Evolutionary conservation across 2,329 filamentous ascomycete species (phyloP).

Genomic region (Ilyonectria robusta): DNA sequence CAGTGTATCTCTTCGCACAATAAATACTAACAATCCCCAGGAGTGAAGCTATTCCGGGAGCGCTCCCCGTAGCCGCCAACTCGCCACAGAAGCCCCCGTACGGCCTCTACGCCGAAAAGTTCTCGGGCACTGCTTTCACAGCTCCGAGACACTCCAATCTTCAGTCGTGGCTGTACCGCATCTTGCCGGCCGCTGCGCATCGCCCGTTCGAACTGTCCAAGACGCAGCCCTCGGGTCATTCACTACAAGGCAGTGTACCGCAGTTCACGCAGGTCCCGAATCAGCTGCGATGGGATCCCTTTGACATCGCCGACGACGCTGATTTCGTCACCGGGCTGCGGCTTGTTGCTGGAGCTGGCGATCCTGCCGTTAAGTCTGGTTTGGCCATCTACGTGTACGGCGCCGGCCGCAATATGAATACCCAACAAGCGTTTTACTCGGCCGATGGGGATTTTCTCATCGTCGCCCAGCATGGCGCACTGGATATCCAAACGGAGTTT

Average conservation of each 20-base stretch:
- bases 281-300: constrained; percentile 86
- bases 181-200: constrained; percentile 75
- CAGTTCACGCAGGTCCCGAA: constrained; percentile 70
- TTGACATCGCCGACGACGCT: constrained; percentile 75
- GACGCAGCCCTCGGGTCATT: constrained; percentile 39
- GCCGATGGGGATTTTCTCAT: constrained; percentile 86
- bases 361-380: constrained; percentile 84
- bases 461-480: constrained; percentile 79
- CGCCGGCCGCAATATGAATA: constrained; percentile 82
- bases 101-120: constrained; percentile 86
- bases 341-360: constrained; percentile 83
- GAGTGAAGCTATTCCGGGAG: constrained; percentile 14
- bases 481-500: constrained; percentile 85
- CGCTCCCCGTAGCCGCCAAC: constrained; percentile 22
- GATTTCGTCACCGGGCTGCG: constrained; percentile 73
- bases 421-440: constrained; percentile 83
- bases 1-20: not conserved
- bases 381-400: constrained; percentile 88
- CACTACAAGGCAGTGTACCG: constrained; percentile 42
- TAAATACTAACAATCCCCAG: not conserved
- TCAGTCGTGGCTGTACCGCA: constrained; percentile 81
- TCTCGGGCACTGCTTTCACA: constrained; percentile 81
- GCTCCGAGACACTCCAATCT: constrained; percentile 77
- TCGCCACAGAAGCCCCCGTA: constrained; percentile 77
- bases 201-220: constrained; percentile 64